phyloP scores from a whole-genome alignment of 225 moss, liverwort and hornwort genomes.

The Thuidium tamariscinum region DNA sequence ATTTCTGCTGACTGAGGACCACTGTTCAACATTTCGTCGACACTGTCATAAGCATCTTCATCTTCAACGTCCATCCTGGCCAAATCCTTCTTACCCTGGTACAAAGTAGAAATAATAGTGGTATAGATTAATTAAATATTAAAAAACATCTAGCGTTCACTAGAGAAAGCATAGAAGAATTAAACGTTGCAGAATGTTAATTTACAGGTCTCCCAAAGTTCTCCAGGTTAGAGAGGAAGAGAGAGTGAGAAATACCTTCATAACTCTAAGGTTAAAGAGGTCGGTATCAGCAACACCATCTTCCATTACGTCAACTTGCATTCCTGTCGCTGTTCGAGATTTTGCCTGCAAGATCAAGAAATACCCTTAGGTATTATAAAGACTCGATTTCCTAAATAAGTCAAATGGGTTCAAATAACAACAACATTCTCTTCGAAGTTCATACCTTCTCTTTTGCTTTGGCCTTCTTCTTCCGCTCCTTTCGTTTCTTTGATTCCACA shows the following conservation, averaged over 20 bases:
- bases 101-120: not conserved
- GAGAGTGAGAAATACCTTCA: slow-evolving; percentile 42
- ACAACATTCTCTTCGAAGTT: not conserved
- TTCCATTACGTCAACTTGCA: slow-evolving; percentile 98
- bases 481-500: slow-evolving; percentile 61
- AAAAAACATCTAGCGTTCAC: not conserved
- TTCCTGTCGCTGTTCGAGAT: slow-evolving; percentile 81
- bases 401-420: not conserved
- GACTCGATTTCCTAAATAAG: not conserved
- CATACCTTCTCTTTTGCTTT: slow-evolving; percentile 91
- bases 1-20: slow-evolving; percentile 24
- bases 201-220: not conserved
- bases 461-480: slow-evolving; percentile 61
- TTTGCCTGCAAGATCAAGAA: slow-evolving; percentile 39
- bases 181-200: not conserved
- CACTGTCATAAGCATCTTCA: slow-evolving; percentile 40
- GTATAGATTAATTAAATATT: not conserved
- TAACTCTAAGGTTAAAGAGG: slow-evolving; percentile 66
- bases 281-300: slow-evolving; percentile 71
- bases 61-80: slow-evolving; percentile 60
- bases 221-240: not conserved
- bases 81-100: slow-evolving; percentile 82
- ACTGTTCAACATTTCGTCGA: slow-evolving; percentile 69
- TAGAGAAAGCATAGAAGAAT: not conserved
- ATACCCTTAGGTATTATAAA: not conserved